Base-by-base conservation (phyloP, 495 filamentous ascomycete species). In the Penicillium simplicissimum region DNA sequence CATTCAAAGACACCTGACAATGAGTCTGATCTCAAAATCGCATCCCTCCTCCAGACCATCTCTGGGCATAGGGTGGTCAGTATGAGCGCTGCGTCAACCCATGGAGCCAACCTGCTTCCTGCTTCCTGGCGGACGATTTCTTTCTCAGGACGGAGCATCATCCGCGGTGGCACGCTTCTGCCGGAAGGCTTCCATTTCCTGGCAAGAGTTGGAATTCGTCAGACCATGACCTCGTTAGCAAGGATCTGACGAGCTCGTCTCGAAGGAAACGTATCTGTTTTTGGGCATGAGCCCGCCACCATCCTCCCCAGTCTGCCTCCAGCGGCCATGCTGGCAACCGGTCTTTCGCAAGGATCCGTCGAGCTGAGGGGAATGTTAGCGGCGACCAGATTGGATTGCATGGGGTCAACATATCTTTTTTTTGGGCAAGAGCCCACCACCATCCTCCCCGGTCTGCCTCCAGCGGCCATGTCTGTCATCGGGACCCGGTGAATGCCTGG, bases 371-470 rank as follows among this genome's bases (percentile, higher is more conserved):
- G n/a, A n/a, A 15, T 33, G 28, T 52, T 8, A 52, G 48, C 17
- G 10, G 14, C n/a, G 9, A 13, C 7, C 14, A 7, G 25, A 34
- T 34, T n/a, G n/a, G n/a, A n/a, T n/a, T n/a, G n/a, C 8, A 34
- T 17, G 23, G 14, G 5, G 17, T 3, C 0, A 45, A 45, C 42
- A 45, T 45, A 23, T 45, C 42, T 45, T 21, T 21, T 11, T n/a
- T 21, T 52, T 51, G 48, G 48, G 48, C 31, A 33, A 28, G 48
- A 51, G 40, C 40, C 40, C 40, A 4, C 40, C 40, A 43, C 40
- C 40, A 43, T 43, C 40, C 40, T 21, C 40, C 40, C 40, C 40
- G 14, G 14, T 52, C 25, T 52, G 48, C 48, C 48, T n/a, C 14
- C 14, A 34, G 21, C 25, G 17, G 17, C 17, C 19, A 43, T 43